phyloP scores from a whole-genome alignment of 2,329 filamentous ascomycete species.

The Corinectria fuckeliana region DNA sequence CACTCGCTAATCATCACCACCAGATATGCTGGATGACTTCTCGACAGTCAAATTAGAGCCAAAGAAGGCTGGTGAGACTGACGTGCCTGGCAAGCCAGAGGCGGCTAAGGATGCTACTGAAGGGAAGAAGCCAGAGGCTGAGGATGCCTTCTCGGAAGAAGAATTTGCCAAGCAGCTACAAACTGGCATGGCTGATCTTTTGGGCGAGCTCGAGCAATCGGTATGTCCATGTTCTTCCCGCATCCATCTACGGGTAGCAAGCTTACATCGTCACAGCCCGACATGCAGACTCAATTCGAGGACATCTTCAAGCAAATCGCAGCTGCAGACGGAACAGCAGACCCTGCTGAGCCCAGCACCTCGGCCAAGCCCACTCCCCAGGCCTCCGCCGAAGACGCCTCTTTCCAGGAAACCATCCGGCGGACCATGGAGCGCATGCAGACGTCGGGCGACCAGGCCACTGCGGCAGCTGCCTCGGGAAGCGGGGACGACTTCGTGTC shows the following conservation, averaged over 20 bases:
- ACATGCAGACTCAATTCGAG: conserved; percentile 82
- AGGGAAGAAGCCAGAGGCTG: conserved; percentile 28
- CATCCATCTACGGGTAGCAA: not conserved
- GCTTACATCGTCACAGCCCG: conserved; percentile 53
- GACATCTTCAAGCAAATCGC: conserved; percentile 76
- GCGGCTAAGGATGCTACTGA: conserved; percentile 44
- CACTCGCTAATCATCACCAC: not conserved
- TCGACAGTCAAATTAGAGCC: conserved; percentile 63
- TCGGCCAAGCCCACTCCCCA: conserved; percentile 42
- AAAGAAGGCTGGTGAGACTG: conserved; percentile 33
- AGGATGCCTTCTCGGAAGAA: conserved; percentile 66
- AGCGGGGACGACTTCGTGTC: conserved; percentile 80
- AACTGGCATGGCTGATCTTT: conserved; percentile 83
- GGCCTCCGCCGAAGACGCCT: conserved; percentile 59
- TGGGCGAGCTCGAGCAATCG: conserved; percentile 72
- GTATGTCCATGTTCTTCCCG: conserved; percentile 46
- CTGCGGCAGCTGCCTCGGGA: conserved; percentile 74
- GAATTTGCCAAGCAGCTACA: conserved; percentile 88
- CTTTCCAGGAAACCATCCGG: conserved; percentile 91
- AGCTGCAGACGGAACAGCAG: conserved; percentile 51
- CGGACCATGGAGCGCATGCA: conserved; percentile 97
- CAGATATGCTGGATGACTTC: conserved; percentile 94
- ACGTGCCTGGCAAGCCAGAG: conserved; percentile 39
- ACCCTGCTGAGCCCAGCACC: conserved; percentile 28
- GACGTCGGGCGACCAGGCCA: conserved; percentile 83